phyloP scores from a whole-genome alignment of 163 green algal species.

The Chlamydomonas reinhardtii region DNA sequence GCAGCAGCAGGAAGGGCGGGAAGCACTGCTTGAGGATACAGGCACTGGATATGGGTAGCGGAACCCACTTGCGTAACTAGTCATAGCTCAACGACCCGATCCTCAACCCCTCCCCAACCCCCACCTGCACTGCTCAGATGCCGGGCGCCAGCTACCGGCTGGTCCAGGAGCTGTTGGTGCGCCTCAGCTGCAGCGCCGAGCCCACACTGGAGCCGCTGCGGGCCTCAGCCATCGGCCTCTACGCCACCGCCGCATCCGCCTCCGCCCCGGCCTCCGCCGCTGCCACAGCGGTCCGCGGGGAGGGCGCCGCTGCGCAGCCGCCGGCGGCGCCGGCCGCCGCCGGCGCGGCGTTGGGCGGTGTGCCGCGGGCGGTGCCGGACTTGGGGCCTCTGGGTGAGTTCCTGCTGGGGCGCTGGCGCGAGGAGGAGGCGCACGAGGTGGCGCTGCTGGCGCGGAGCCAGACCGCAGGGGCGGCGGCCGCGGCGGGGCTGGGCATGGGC shows the following conservation, averaged over 20 bases:
- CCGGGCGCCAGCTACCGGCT: constrained; percentile 41
- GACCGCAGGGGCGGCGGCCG: too few relatives aligned
- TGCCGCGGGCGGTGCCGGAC: constrained; percentile 33
- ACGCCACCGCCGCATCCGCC: constrained; percentile 30
- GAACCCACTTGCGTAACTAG: too few relatives aligned
- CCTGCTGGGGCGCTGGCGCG: constrained; percentile 66
- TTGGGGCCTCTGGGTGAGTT: constrained; percentile 72
- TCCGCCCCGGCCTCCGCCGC: background rate
- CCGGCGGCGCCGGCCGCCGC: background rate
- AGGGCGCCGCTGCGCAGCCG: background rate
- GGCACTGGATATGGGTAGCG: too few relatives aligned
- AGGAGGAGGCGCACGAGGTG: constrained; percentile 61
- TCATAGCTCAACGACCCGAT: too few relatives aligned
- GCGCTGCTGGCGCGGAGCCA: constrained; percentile 45
- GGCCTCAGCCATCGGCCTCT: constrained; percentile 28
- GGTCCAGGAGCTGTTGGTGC: constrained; percentile 53
- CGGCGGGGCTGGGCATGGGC: too few relatives aligned
- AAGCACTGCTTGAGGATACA: too few relatives aligned
- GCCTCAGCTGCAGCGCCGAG: constrained; percentile 49
- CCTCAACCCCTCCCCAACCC: too few relatives aligned
- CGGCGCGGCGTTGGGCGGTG: background rate
- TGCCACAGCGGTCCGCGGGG: background rate
- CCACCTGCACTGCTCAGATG: constrained; percentile 24
- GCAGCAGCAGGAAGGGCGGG: too few relatives aligned
- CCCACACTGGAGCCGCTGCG: constrained; percentile 44